Base-by-base conservation (phyloP, 1,139 yeast genomes). In the Suhomyces yuchorum region DNA sequence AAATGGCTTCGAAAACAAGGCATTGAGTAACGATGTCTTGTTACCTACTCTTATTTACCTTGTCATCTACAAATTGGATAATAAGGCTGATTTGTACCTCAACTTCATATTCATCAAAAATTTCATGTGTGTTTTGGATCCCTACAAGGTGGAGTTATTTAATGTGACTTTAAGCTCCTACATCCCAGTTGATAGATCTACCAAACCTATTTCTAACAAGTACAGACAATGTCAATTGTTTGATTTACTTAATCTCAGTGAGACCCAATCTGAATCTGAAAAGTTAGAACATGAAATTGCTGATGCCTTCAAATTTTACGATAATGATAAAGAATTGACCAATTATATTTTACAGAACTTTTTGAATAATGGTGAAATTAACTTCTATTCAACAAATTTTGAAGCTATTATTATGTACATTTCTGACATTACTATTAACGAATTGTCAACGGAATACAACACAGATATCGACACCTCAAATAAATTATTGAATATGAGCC, bases 321-420 rank as follows among this genome's bases (percentile, higher is more conserved):
- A 56, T 11, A 63, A 60, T 44, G 78, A 74, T 50, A 59, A 58
- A 40, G 68, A 63, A 11, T 55, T 73, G 41, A 60, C 71, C 12
- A 59, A 62, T 9, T 63, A 60, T 52, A 59, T 74, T 14, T 62
- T 62, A 50, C 46, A 57, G 11, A 59, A 52, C n/a, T 68, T 61
- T 49, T 59, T 73, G 41, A 73, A 75, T 55, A 62, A 62, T 24
- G 78, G 79, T 3, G 80, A 75, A 50, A 52, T 68, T 32, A 64
- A 62, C 48, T 75, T 67, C 50, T 74, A 73, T 52, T 57, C 75
- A 30, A 74, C 79, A 9, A 75, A 75, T 52, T 70, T 74, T 46
- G 80, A 75, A 47, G 80, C 80, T 1, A 68, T 71, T 17, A 58
- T 74, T 19, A 67, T 61, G 41, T 75, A 69, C 55, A 60, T 75